phyloP scores from a whole-genome alignment of 2,329 filamentous ascomycete genomes.

The Tolypocladium inflatum region DNA sequence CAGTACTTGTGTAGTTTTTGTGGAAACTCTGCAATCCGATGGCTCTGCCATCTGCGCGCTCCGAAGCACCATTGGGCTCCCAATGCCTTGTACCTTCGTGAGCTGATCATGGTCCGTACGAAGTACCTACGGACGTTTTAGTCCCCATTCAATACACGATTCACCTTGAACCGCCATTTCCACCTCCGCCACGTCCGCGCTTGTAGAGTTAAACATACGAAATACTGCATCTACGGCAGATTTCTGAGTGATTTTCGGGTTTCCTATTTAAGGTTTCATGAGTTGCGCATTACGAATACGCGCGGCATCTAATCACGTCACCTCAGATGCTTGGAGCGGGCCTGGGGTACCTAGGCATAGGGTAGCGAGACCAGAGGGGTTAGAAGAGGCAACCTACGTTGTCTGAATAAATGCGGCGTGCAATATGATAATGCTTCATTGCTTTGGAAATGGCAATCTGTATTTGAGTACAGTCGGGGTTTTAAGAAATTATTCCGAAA shows the following conservation, averaged over 20 bases:
- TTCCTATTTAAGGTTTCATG: not conserved
- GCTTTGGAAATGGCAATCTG: not conserved
- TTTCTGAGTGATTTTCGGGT: not conserved
- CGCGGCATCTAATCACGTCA: too few species aligned
- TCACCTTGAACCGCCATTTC: too few species aligned
- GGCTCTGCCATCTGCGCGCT: not conserved
- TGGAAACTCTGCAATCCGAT: not conserved
- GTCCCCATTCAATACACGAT: not conserved
- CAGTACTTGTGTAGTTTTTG: not conserved
- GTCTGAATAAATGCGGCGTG: not conserved
- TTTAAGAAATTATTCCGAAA: not conserved
- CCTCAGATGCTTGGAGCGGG: too few species aligned
- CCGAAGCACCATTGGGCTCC: not conserved
- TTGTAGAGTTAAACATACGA: not conserved
- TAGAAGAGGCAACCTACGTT: not conserved
- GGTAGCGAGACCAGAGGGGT: not conserved
- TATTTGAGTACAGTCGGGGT: not conserved
- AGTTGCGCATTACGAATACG: too few species aligned
- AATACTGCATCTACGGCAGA: too few species aligned
- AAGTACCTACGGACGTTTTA: too few species aligned
- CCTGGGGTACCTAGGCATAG: not conserved
- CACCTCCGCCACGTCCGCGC: too few species aligned
- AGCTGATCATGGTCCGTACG: not conserved
- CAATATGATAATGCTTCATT: not conserved
- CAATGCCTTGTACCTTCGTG: not conserved